Conservation (phyloP, 208 protist genomes). For the Leishmania gerbilli region DNA sequence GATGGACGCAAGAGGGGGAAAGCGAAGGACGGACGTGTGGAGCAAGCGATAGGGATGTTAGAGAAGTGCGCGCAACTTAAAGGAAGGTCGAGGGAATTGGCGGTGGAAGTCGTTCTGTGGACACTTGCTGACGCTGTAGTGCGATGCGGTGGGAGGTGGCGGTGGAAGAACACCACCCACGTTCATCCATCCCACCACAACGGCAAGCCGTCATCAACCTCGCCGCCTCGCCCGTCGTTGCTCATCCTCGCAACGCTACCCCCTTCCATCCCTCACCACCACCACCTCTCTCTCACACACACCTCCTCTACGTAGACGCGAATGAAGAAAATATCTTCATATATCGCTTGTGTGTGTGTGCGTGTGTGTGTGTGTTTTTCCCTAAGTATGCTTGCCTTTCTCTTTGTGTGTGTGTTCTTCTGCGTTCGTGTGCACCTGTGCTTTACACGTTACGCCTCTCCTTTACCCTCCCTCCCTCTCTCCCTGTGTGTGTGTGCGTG, state of each 20-base stretch:
- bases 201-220: not conserved
- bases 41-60: not conserved
- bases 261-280: not conserved
- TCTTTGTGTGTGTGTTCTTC: not conserved
- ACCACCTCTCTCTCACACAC: too few species aligned
- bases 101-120: not conserved
- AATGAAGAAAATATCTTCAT: too few species aligned
- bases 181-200: not conserved
- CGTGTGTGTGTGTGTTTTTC: too few species aligned
- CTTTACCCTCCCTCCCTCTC: not conserved
- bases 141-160: not conserved
- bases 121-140: not conserved
- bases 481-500: not conserved
- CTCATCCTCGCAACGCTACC: not conserved
- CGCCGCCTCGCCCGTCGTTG: not conserved
- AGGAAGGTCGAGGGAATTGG: not conserved
- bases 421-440: not conserved
- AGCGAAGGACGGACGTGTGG: not conserved
- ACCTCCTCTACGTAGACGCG: too few species aligned
- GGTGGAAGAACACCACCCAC: not conserved
- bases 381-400: too few species aligned
- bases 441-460: not conserved
- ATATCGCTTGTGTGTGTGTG: not conserved
- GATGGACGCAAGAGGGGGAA: not conserved
- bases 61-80: not conserved